Percentiles rank a stretch among this genome's conserved stretches.
These are phyloP conservation scores for Urtica urens DNA, from an alignment of 306 rosid genomes.

Conservation along the genomic window DNA sequence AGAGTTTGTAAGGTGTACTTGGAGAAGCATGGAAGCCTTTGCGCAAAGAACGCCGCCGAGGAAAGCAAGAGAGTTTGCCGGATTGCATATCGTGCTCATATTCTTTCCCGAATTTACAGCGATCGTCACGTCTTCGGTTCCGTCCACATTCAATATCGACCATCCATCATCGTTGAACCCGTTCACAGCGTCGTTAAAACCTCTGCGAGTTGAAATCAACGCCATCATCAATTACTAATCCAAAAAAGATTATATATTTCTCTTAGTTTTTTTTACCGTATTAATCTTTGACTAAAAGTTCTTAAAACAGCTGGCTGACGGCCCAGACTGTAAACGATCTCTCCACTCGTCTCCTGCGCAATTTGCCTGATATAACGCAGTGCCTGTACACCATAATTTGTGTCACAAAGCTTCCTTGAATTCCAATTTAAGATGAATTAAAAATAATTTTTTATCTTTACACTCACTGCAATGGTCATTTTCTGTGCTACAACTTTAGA, in stretches of 20 bases:
- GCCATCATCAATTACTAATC: neutral
- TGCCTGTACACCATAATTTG: conserved; percentile 70
- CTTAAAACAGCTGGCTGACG: conserved; percentile 94
- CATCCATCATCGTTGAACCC: conserved; percentile 97
- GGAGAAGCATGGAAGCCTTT: conserved; percentile 94
- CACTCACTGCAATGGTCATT: conserved; percentile 83
- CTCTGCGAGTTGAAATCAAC: conserved; percentile 34
- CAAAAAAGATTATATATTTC: neutral
- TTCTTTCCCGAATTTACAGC: conserved; percentile 70
- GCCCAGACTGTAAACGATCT: conserved; percentile 87
- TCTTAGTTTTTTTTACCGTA: conserved; percentile 58
- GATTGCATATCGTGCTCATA: conserved; percentile 47
- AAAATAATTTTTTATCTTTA: neutral
- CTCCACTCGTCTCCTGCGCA: conserved; percentile 96
- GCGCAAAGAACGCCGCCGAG: conserved; percentile 95
- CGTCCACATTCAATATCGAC: conserved; percentile 72
- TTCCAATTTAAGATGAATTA: neutral
- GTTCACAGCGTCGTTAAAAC: conserved; percentile 92
- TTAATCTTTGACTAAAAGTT: conserved; percentile 91
- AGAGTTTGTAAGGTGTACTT: conserved; percentile 35
- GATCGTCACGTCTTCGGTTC: conserved; percentile 80
- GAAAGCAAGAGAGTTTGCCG: conserved; percentile 55
- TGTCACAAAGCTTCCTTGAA: too few relatives aligned
- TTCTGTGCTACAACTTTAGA: conserved; percentile 86
- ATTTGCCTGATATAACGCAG: conserved; percentile 80